Evolutionary conservation across 495 filamentous ascomycete species (phyloP), one percentile per base, ranked within the genome.

Genomic region (Staphylotrichum longicolle): DNA sequence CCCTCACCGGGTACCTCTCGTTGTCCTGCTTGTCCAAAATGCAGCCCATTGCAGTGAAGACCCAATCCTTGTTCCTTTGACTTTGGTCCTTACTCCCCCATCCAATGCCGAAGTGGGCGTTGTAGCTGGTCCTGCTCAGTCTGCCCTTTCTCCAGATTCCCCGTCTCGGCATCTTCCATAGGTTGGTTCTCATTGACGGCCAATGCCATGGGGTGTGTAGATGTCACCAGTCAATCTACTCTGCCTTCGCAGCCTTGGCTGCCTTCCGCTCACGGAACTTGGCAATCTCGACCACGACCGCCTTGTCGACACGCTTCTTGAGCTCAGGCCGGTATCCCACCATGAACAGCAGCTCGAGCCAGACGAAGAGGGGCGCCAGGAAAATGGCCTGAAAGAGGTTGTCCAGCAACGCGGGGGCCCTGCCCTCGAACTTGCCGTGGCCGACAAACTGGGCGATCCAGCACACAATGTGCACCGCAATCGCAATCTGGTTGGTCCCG

Each of bases 291-390:
- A 82, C 73, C 70, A 85, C 73, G 3, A 97, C 89, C 34, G 80
- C 87, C 64, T 87, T 85, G 54, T 91, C 84, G 40, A 97, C 82
- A 44, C 94, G 82, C 52, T 82, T 80, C 76, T 90, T 89, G 69
- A 98, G 76, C 71, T 93, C 93, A 0, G 88, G 89, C 32, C 94
- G 83, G 74, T 98, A 98, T 6, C 94, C 94, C 57, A 93, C 85
- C 68, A 80, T 86, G 77, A 98, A 98, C 30, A 98, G 77, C 15
- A 96, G 76, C 79, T 98, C 93, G 71, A 98, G 88, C 90, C 93
- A 98, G 37, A 98, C 92, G 68, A 98, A 98, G 64, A 98, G 85
- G n/a, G 94, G 94, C 1, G 94, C 94, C n/a, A 98, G 81, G 61
- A 98, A 87, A 57, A 96, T 69, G 32, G 94, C 92, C 73, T 97